Conservation (phyloP, 208 protist genomes). For the Leishmania major region DNA sequence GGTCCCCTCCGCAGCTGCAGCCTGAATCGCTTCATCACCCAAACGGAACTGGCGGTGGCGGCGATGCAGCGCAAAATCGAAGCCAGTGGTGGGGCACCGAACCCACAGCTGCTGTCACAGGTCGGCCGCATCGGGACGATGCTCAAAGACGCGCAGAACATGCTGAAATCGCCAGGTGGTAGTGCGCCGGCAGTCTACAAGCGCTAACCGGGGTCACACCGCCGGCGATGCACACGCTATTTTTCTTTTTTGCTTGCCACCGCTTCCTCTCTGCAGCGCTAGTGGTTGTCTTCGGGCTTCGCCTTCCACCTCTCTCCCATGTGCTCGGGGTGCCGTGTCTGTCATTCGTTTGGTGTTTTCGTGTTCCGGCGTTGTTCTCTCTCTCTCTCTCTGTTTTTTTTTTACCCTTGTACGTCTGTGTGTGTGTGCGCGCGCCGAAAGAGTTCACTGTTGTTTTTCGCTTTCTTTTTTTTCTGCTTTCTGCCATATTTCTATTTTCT, state of each 20-base stretch:
- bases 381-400: neutral
- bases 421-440: neutral
- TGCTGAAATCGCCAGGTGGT: conserved; percentile 46
- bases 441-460: neutral
- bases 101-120: conserved; percentile 27
- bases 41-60: conserved; percentile 41
- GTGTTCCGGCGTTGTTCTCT: neutral
- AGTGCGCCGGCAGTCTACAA: conserved; percentile 46
- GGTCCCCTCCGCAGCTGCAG: conserved; percentile 43
- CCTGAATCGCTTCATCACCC: conserved; percentile 47
- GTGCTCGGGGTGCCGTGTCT: neutral
- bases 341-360: neutral
- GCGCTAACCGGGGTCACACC: conserved; percentile 5
- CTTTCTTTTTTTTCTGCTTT: neutral
- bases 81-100: conserved; percentile 13
- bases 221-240: neutral
- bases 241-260: neutral
- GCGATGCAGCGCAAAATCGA: conserved; percentile 36
- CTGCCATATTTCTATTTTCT: neutral
- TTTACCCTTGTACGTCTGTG: neutral
- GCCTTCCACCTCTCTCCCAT: neutral
- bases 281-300: neutral
- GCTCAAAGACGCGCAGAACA: conserved; percentile 45
- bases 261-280: neutral
- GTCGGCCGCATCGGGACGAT: conserved; percentile 42